Evolutionary conservation across 768 basidiomycete genomes (phyloP).

Genomic region (Glaciozyma martinii): DNA sequence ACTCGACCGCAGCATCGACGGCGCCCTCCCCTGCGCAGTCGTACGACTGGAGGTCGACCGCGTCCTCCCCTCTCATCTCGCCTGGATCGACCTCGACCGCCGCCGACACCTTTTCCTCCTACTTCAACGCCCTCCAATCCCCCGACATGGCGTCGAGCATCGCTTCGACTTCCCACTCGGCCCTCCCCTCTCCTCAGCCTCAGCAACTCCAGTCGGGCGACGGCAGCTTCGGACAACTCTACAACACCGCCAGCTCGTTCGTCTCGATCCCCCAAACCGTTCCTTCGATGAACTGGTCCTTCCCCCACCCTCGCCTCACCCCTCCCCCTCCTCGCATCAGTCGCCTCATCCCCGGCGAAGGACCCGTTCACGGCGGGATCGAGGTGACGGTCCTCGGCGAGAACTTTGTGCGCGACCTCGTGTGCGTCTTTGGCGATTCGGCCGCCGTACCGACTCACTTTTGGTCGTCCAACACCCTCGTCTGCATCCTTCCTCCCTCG

Average conservation of each 20-base stretch:
- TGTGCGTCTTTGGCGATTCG: constrained; percentile 78
- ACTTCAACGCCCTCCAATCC: constrained; percentile 15
- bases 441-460: constrained; percentile 72
- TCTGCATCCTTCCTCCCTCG: constrained; percentile 80
- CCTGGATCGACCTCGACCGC: constrained; percentile 17
- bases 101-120: constrained; percentile 18
- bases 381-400: constrained; percentile 89
- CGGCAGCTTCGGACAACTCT: no score
- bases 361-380: constrained; percentile 52
- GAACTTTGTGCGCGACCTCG: constrained; percentile 55
- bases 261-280: constrained; percentile 22
- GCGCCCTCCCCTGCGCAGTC: neutral
- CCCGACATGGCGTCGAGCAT: neutral
- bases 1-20: neutral
- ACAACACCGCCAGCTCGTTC: neutral
- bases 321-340: constrained; percentile 36
- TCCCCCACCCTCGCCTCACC: constrained; percentile 5
- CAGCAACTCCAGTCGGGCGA: neutral
- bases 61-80: constrained; percentile 3
- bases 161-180: neutral
- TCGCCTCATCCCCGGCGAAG: constrained; percentile 45
- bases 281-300: constrained; percentile 9
- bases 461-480: constrained; percentile 87
- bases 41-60: constrained; percentile 15
- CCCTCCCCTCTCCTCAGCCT: neutral